phyloP scores from a whole-genome alignment of 768 basidiomycete species.

The Collybiopsis confluens region DNA sequence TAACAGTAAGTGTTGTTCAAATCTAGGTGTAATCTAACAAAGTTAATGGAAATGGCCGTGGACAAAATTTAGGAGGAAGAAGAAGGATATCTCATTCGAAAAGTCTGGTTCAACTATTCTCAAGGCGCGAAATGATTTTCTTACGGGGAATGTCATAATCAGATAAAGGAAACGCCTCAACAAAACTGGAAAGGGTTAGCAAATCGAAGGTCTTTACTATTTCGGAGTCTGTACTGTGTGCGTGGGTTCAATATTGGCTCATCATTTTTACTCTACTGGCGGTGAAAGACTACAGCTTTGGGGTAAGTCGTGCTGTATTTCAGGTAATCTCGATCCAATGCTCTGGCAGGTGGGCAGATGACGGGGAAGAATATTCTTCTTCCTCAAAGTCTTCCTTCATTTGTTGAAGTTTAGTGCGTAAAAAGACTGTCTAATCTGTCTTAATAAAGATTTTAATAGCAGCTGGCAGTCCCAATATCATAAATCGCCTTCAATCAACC shows the following conservation, averaged over 20 bases:
- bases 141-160: background rate
- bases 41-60: background rate
- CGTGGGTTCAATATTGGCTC: too few species aligned
- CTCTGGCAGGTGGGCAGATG: slow-evolving; percentile 63
- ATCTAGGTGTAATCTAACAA: background rate
- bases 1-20: slow-evolving; percentile 39
- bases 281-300: slow-evolving; percentile 65
- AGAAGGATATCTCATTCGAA: slow-evolving; percentile 72
- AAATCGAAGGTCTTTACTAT: slow-evolving; percentile 75
- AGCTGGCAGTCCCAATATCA: slow-evolving; percentile 66
- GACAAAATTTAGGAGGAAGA: slow-evolving; percentile 48
- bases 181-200: slow-evolving; percentile 77
- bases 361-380: slow-evolving; percentile 66
- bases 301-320: slow-evolving; percentile 38
- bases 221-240: too few species aligned
- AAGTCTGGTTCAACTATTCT: slow-evolving; percentile 40
- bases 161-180: slow-evolving; percentile 79
- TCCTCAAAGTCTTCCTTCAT: slow-evolving; percentile 65
- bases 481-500: slow-evolving; percentile 62
- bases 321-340: slow-evolving; percentile 7
- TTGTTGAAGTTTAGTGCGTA: slow-evolving; percentile 62
- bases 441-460: slow-evolving; percentile 1
- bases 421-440: slow-evolving; percentile 5
- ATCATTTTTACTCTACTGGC: too few species aligned
- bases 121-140: background rate